Percentiles rank a stretch among this genome's conserved stretches.
phyloP scores from a whole-genome alignment of 805 yeast species.

The Candida montana region DNA sequence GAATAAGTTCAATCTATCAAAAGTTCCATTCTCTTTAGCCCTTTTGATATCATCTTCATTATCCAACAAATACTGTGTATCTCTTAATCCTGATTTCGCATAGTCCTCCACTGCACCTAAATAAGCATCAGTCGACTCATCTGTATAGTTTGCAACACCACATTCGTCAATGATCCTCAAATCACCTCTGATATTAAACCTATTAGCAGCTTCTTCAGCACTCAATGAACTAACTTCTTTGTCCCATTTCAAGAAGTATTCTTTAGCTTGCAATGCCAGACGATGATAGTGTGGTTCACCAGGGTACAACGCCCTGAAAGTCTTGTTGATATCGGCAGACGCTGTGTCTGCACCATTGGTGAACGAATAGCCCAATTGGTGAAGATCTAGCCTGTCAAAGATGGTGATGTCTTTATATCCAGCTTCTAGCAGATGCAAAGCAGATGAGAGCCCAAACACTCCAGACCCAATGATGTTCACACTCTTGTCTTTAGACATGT shows the following conservation, averaged over 20 bases:
- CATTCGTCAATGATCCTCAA: conserved; percentile 12
- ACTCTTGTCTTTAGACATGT: too few species aligned
- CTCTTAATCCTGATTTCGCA: conserved; percentile 25
- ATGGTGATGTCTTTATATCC: conserved; percentile 36
- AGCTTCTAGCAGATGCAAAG: conserved; percentile 32
- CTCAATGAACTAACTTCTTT: conserved; percentile 5
- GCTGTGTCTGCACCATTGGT: conserved; percentile 38
- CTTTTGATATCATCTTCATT: conserved; percentile 23
- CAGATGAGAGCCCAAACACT: conserved; percentile 44
- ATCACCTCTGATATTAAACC: conserved; percentile 12
- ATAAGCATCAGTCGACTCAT: too few species aligned
- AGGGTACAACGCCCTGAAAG: conserved; percentile 34
- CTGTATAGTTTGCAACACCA: too few species aligned
- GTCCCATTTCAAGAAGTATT: conserved; percentile 14
- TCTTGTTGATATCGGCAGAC: conserved; percentile 36
- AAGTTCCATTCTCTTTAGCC: conserved; percentile 26
- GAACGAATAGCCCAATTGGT: conserved; percentile 24
- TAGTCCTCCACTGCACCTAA: conserved; percentile 25
- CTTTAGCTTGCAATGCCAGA: conserved; percentile 20
- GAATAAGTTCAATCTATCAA: conserved; percentile 12
- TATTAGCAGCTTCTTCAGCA: conserved; percentile 10
- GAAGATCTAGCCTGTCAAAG: conserved; percentile 32
- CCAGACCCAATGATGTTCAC: conserved; percentile 48
- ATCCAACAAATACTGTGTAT: conserved; percentile 27
- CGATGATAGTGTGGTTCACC: conserved; percentile 31